Percentiles rank a stretch among this genome's conserved stretches.
Conservation (phyloP, 23 red algal species). For the Pyropia haitanensis region DNA sequence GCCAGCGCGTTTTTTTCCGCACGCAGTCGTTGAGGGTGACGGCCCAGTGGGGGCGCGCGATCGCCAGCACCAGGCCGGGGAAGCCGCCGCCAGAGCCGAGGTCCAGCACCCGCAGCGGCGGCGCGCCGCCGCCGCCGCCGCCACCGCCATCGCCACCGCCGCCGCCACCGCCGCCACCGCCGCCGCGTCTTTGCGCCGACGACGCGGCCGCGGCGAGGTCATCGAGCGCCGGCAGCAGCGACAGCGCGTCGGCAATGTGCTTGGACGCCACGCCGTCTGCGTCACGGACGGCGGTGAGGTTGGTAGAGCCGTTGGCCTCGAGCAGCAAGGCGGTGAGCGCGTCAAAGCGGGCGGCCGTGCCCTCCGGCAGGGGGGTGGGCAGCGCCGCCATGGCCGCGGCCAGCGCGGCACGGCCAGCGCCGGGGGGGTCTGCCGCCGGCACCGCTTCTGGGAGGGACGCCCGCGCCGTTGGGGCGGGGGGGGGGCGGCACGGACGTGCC, state of each 20-base stretch:
- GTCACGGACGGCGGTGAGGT: constrained; percentile 74
- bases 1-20: constrained; percentile 63
- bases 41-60: constrained; percentile 48
- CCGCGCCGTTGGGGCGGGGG: too few relatives aligned
- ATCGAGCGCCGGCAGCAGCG: constrained; percentile 45
- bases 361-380: too few relatives aligned
- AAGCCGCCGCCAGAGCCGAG: constrained; percentile 78
- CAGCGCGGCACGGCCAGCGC: too few relatives aligned
- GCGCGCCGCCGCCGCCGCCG: not conserved
- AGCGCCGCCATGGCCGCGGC: too few relatives aligned
- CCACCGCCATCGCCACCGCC: too few relatives aligned
- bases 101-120: constrained; percentile 35
- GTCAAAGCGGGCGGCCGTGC: not conserved
- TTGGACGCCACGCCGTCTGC: constrained; percentile 42
- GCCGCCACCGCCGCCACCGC: not conserved
- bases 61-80: constrained; percentile 74
- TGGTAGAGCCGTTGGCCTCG: constrained; percentile 6
- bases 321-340: not conserved
- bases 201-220: constrained; percentile 3
- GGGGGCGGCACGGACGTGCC: too few relatives aligned
- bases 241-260: constrained; percentile 54
- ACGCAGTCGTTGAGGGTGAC: constrained; percentile 63
- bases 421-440: too few relatives aligned
- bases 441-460: too few relatives aligned
- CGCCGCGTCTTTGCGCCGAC: too few relatives aligned